Percentiles rank a stretch among this genome's conserved stretches.
These are phyloP conservation scores for Pisolithus marmoratus DNA, from an alignment of 768 basidiomycete species.

Conservation along the genomic window DNA sequence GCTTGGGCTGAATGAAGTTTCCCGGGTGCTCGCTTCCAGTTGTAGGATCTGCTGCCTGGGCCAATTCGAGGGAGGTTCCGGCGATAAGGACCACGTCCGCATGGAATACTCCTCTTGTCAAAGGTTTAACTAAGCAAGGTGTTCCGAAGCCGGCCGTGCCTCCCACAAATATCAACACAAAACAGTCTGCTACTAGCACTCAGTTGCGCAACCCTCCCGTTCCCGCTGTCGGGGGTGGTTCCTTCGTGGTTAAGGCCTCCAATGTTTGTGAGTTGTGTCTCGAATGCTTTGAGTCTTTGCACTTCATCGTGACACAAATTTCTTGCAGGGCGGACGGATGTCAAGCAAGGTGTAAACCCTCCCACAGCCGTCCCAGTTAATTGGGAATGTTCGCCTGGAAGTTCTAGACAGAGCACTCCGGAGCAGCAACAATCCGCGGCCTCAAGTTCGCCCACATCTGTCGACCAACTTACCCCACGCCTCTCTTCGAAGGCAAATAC, in stretches of 20 bases:
- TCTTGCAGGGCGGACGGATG: conserved; percentile 13
- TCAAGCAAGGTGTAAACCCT: neutral
- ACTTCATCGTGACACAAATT: neutral
- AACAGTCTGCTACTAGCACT: conserved; percentile 5
- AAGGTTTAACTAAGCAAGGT: conserved; percentile 12
- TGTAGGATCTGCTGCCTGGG: conserved; percentile 25
- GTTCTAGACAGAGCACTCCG: conserved; percentile 16
- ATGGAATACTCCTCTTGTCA: conserved; percentile 13
- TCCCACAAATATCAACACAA: conserved; percentile 18
- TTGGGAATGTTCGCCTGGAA: conserved; percentile 16
- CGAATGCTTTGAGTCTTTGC: no score
- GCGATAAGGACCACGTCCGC: neutral
- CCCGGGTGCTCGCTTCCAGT: conserved; percentile 10
- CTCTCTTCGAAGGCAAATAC: conserved; percentile 4
- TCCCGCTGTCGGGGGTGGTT: conserved; percentile 25
- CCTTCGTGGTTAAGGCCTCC: conserved; percentile 19
- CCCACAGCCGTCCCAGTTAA: conserved; percentile 1
- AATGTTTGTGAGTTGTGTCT: conserved; percentile 23
- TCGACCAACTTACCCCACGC: conserved; percentile 8
- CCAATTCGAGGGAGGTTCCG: conserved; percentile 10
- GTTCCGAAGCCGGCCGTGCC: conserved; percentile 5
- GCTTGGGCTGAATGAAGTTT: conserved; percentile 2
- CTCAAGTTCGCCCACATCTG: neutral
- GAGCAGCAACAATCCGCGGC: conserved; percentile 1
- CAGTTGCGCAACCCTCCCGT: neutral